A percentile compares a stretch with the other conserved stretches of the same genome.
Conservation (phyloP, 352 stramenopile genomes). For the Lagenidium giganteum region DNA sequence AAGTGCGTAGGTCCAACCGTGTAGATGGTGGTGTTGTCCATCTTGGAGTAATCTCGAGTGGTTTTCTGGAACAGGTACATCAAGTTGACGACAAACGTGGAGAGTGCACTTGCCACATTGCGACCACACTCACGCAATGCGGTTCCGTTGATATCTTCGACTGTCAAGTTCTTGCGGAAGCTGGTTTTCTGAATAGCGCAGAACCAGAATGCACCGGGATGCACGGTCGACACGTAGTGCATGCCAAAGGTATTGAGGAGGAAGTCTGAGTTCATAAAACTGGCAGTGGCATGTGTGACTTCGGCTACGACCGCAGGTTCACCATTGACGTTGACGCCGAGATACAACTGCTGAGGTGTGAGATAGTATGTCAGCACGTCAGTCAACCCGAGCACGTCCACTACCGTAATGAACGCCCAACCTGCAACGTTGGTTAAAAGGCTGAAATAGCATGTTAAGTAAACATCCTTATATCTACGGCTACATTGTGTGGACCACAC, state of each 20-base stretch:
- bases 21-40: conserved; percentile 34
- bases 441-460: too few species aligned
- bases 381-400: conserved; percentile 23
- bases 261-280: conserved; percentile 27
- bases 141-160: conserved; percentile 16
- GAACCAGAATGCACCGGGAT: conserved; percentile 35
- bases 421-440: too few species aligned
- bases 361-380: conserved; percentile 19
- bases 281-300: conserved; percentile 22
- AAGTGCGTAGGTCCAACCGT: too few species aligned
- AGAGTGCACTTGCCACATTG: conserved; percentile 14
- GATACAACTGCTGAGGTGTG: conserved; percentile 22
- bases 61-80: conserved; percentile 39
- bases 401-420: conserved; percentile 19
- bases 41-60: conserved; percentile 27
- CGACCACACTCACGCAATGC: conserved; percentile 18
- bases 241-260: conserved; percentile 28
- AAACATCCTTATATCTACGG: too few species aligned
- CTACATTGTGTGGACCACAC: too few species aligned
- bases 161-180: conserved; percentile 25
- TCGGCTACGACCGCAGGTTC: conserved; percentile 32
- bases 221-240: conserved; percentile 22
- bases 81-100: conserved; percentile 28
- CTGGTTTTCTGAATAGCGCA: conserved; percentile 30
- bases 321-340: conserved; percentile 31